Evolutionary conservation across 2,329 filamentous ascomycete genomes (phyloP).

Genomic region (Colletotrichum caudatum): DNA sequence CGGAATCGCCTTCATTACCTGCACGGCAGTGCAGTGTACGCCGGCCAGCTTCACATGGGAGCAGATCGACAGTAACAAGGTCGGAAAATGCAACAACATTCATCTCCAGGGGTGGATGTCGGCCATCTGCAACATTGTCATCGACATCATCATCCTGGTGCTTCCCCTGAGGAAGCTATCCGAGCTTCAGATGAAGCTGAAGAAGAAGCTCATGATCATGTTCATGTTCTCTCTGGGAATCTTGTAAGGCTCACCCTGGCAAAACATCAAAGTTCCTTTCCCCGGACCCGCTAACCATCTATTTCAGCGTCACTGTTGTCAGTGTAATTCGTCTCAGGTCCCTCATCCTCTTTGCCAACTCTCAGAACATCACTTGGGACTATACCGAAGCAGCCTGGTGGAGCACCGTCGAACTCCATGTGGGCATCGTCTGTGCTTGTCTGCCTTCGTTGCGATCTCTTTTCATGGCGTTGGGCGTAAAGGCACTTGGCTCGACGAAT

Average conservation of each 20-base stretch:
- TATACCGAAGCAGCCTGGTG: conserved; percentile 13
- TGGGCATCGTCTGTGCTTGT: conserved; percentile 25
- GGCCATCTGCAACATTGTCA: conserved; percentile 41
- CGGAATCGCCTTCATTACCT: not conserved
- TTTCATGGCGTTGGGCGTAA: not conserved
- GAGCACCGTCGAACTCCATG: conserved; percentile 22
- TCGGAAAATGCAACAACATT: conserved; percentile 7
- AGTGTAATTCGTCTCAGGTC: conserved; percentile 4
- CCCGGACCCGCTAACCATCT: not conserved
- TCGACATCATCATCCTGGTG: conserved; percentile 43
- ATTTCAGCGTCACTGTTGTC: conserved; percentile 1
- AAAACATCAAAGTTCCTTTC: not conserved
- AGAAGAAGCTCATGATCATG: conserved; percentile 38
- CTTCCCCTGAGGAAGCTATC: conserved; percentile 40
- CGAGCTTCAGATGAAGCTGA: conserved; percentile 39
- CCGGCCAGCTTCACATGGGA: conserved; percentile 1
- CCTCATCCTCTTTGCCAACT: conserved; percentile 8
- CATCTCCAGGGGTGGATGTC: conserved; percentile 12
- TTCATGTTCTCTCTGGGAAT: conserved; percentile 43
- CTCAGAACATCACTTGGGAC: conserved; percentile 11
- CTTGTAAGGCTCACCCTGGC: conserved; percentile 34
- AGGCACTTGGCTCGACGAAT: not conserved
- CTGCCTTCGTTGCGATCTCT: conserved; percentile 6
- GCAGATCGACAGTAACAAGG: not conserved
- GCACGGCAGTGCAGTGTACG: not conserved